Base-by-base conservation (phyloP, 1,284 basidiomycete genomes). In the Termitomyces sp. region DNA sequence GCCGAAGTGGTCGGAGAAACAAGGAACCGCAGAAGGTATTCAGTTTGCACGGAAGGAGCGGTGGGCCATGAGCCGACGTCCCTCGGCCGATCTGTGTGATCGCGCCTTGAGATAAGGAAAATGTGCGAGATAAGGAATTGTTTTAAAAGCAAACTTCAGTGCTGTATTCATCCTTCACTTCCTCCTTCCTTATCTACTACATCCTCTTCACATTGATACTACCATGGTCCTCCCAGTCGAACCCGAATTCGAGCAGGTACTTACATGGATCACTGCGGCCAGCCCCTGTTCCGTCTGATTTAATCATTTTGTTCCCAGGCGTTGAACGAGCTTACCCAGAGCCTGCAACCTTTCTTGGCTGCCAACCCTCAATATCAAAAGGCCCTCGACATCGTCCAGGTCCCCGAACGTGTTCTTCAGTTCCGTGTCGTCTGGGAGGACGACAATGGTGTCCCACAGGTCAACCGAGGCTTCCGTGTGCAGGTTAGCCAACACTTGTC, bases 401-500 rank as follows among this genome's bases (percentile, higher is more conserved):
- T 90, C 64, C 88, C 88, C 39, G 88, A 91, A 72, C 83, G 88
- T 60, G 68, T 89, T 67, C 75, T 91, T 62, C 85, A 87, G 68
- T 88, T 88, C 80, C 81, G 86, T 61, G 86, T 91, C 49, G 78
- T 83, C 58, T 91, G 88, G 87, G 88, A 91, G 68, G 83, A 86
- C 62, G 88, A 91, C 68, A 72, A 83, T 57, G 83, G 83, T 46
- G 64, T 73, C 37, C 69, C 82, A 45, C 86, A 86, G 61, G 86
- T 90, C 62, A 89, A 90, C 76, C 75, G 81, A 55, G 88, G 86
- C 38, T 91, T 80, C 76, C 80, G 88, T 64, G 87, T 90, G 49
- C 86, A 87, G 73, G 80, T 79, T 37, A 50, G 72, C 26, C 38
- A 34, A 24, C 5, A 24, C n/a, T 21, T 21, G 46, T 35, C n/a